Base-by-base conservation (phyloP, 306 rosid genomes). In the Cajanus cajan region DNA sequence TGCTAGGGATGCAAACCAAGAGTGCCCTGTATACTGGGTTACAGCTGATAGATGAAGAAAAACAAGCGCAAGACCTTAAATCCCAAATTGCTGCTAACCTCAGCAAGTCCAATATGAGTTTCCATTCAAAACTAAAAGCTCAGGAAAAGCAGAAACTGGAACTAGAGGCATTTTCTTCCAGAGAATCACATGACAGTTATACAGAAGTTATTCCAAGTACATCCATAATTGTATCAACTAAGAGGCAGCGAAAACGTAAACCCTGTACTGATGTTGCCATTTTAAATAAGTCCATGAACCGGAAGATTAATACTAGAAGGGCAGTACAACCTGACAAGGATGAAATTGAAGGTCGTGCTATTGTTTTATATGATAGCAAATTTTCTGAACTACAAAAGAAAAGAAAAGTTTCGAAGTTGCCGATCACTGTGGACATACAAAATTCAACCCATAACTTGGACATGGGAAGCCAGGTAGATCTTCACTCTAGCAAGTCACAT, bases 231-330 rank as follows among this genome's bases (percentile, higher is more conserved):
- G 74, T 79, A 79, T 47, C 85, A 68, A 36, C 45, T 55, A 85
- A 85, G 84, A 85, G 89, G 76, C 84, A 52, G 80, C 68, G 70
- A 16, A 90, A 70, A 62, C 72, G 81, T 6, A 68, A 76, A 77
- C 7, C 71, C 40, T 45, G 51, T 57, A 77, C 57, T 28, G 79
- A 77, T 63, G 44, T 47, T 82, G 47, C 81, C 47, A 51, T 52
- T 80, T 80, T 61, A 34, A 61, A 76, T 43, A 78, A 82, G 73
- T 24, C 87, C 15, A 43, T 57, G 33, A 50, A 44, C 22, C 8
- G 70, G 66, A 83, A 66, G 79, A 67, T 44, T 34, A 74, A 31
- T 40, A 7, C 55, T 13, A 74, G 82, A 77, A 71, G 73, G 54
- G 24, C 79, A 47, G 54, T 43, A 47, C 84, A 41, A 67, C 78